These are phyloP conservation scores for Blastocystis sp. DNA, from an alignment of 352 stramenopile species.

Conservation along the genomic window DNA sequence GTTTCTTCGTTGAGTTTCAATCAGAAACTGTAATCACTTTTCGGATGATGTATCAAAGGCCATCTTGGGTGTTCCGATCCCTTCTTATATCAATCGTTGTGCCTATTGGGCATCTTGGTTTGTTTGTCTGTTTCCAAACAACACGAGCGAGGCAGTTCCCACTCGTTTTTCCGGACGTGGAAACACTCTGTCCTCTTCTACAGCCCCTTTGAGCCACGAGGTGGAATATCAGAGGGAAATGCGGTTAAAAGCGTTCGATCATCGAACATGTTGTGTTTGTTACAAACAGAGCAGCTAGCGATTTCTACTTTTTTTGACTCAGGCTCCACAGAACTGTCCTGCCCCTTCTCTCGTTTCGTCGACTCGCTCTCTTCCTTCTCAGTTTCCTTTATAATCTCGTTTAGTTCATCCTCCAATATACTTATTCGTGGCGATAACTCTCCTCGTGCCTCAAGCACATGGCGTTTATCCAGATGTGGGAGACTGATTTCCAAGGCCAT, in stretches of 20 bases:
- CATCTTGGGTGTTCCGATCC: not conserved
- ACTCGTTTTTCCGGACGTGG: not conserved
- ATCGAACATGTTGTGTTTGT: not conserved
- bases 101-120: slow-evolving; percentile 25
- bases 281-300: not conserved
- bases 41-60: slow-evolving; percentile 29
- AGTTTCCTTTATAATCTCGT: slow-evolving; percentile 56
- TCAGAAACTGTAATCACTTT: slow-evolving; percentile 48
- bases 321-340: not conserved
- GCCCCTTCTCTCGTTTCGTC: slow-evolving; percentile 10
- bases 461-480: slow-evolving; percentile 78
- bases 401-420: slow-evolving; percentile 72
- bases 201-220: not conserved
- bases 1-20: not conserved
- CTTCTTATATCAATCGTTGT: slow-evolving; percentile 23
- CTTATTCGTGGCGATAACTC: slow-evolving; percentile 66
- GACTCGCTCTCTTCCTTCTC: slow-evolving; percentile 60
- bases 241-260: not conserved
- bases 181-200: not conserved
- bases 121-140: not conserved
- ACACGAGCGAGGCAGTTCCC: not conserved
- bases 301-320: not conserved
- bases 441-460: slow-evolving; percentile 70
- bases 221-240: slow-evolving; percentile 10
- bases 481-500: slow-evolving; percentile 86